Evolutionary conservation across 306 rosid genomes (phyloP), one percentile per base, ranked within the genome.

Genomic region (Cucumis cinereus): DNA sequence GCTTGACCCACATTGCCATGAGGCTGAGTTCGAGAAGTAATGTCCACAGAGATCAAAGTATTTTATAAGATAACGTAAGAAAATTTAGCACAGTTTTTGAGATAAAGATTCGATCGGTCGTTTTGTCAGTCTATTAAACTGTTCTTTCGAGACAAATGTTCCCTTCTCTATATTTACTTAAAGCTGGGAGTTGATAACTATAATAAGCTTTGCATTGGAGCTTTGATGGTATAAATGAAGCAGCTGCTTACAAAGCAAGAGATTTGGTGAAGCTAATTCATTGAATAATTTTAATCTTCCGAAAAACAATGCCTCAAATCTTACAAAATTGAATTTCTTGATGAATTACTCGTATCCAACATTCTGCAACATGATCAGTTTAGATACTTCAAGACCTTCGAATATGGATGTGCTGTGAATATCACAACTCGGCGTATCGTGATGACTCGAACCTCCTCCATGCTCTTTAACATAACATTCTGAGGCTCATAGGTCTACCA

Each of bases 1-100:
- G 99, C 87, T 95, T 57, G 98, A 95, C 81, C 93, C 97, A 33
- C 98, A 95, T 86, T 95, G 98, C 83, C 96, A 87, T 53, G 98
- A 92, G 89, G 77, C 99, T 73, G 78, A 88, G 19, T 92, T 90
- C 75, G 96, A 95, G 83, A 95, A 87, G 82, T 77, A 92, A 88
- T 77, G 84, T 60, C 84, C 71, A 58, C 78, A 78, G 70, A 82
- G 79, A 82, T 63, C 57, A 28, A 59, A 77, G 53, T 74, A 35
- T 52, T 67, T 33, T 67, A 67, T 67, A 41, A 67, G 66, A 72
- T 13, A 68, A 49, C 38, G 41, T 35, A 33, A 49, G 20, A 60
- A 24, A 71, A 5, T 52, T 52, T 55, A 54, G 75, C 33, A 74
- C 57, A 74, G 61, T 57, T 33, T 77, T 76, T 16, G 11, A 72